Percentiles rank a stretch among this genome's conserved stretches.
Evolutionary conservation across 1,284 basidiomycete genomes (phyloP).

Genomic region (Cutaneotrichosporon sp.): DNA sequence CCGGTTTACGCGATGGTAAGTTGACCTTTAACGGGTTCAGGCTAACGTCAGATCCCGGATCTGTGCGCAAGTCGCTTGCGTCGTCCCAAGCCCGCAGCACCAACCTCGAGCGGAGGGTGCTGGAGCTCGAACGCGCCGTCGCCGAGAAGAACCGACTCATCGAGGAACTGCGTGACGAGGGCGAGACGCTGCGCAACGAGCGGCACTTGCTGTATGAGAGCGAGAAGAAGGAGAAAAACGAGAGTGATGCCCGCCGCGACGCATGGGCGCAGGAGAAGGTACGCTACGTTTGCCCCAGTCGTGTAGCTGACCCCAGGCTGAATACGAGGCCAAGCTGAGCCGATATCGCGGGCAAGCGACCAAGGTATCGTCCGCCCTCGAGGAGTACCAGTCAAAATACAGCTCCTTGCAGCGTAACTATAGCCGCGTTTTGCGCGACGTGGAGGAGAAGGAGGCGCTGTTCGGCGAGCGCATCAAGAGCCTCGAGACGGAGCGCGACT

Average conservation of each 20-base stretch:
- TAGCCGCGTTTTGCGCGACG: neutral
- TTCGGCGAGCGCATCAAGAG: constrained; percentile 26
- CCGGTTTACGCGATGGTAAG: constrained; percentile 22
- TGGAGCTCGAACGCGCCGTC: constrained; percentile 20
- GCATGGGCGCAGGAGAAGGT: constrained; percentile 34
- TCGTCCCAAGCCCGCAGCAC: constrained; percentile 16
- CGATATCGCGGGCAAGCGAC: neutral
- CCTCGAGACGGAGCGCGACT: constrained; percentile 28
- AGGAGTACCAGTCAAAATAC: neutral
- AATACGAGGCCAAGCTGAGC: neutral
- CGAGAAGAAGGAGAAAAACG: constrained; percentile 22
- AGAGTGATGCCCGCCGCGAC: constrained; percentile 23
- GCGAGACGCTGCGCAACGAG: constrained; percentile 26
- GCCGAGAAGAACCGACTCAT: constrained; percentile 17
- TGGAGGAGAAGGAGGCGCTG: constrained; percentile 13
- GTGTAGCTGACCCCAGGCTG: neutral
- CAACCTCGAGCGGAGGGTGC: constrained; percentile 21
- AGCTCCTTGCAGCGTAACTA: neutral
- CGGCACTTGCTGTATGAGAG: constrained; percentile 26
- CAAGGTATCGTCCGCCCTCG: neutral
- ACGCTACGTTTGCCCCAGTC: constrained; percentile 17
- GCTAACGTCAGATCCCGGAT: constrained; percentile 14
- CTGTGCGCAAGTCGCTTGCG: constrained; percentile 17
- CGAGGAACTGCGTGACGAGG: constrained; percentile 28
- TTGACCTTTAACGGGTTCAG: neutral